These are phyloP conservation scores for Trichothecium roseum DNA, from an alignment of 2,329 filamentous ascomycete species.

Conservation along the genomic window DNA sequence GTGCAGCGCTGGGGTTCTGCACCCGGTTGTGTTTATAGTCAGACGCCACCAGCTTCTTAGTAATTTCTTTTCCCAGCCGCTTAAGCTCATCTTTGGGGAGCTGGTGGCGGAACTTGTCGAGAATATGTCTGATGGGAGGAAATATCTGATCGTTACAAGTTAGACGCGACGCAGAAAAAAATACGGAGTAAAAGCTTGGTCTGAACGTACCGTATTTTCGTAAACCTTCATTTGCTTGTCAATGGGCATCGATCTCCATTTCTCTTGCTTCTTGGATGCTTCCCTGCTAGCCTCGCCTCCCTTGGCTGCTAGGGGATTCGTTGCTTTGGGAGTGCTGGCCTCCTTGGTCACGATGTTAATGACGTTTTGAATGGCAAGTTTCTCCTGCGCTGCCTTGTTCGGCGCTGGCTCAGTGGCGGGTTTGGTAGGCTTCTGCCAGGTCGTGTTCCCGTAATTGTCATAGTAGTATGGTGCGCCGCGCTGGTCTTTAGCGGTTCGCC, in stretches of 20 bases:
- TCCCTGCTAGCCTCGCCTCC: constrained; percentile 45
- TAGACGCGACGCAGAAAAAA: not conserved
- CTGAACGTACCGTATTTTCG: constrained; percentile 69
- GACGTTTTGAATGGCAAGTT: constrained; percentile 71
- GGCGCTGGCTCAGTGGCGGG: constrained; percentile 39
- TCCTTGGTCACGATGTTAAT: constrained; percentile 76
- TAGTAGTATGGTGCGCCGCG: constrained; percentile 79
- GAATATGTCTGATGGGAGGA: constrained; percentile 74
- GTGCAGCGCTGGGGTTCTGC: constrained; percentile 58
- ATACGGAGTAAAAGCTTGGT: not conserved
- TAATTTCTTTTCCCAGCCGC: constrained; percentile 54
- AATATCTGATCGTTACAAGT: constrained; percentile 51
- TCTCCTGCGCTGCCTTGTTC: constrained; percentile 49
- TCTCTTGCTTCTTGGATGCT: constrained; percentile 44
- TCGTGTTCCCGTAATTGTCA: constrained; percentile 63
- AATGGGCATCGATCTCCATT: constrained; percentile 56
- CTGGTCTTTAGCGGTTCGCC: constrained; percentile 66
- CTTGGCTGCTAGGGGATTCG: constrained; percentile 39
- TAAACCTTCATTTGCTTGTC: constrained; percentile 96
- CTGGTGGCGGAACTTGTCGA: constrained; percentile 79
- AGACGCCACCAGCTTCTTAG: constrained; percentile 81
- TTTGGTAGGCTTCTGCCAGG: constrained; percentile 68
- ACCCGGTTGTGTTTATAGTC: constrained; percentile 90
- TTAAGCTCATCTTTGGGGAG: constrained; percentile 71
- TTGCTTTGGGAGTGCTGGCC: constrained; percentile 28